Base-by-base conservation (phyloP, 768 basidiomycete genomes). In the Auricularia heimuer region DNA sequence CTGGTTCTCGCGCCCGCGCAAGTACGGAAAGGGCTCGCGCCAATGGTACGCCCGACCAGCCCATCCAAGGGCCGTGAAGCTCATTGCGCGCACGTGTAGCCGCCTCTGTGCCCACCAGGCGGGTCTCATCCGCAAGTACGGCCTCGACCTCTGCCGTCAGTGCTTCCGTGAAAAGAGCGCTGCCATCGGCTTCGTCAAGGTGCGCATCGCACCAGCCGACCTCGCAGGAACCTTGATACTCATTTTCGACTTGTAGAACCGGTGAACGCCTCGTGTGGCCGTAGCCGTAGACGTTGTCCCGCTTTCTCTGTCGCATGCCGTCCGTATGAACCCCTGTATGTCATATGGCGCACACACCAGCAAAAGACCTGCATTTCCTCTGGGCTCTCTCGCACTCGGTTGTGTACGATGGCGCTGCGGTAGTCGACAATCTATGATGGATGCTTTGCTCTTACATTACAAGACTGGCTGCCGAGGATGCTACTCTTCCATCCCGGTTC, bases 121-220 rank as follows among this genome's bases (percentile, higher is more conserved):
- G 72, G 94, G 94, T 88, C 86, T 97, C 77, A 94, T 97, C 77
- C 90, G 94, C 79, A 92, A 95, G 80, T 94, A 96, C 79, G 94
- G 94, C 65, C 86, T 96, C 70, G 93, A 96, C 81, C 89, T 97
- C 71, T 97, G 94, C 81, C 91, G 94, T 78, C 94, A 97, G 79
- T 97, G 94, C 80, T 97, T 96, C 90, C 90, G 94, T 71, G 94
- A 97, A 82, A 94, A 94, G 81, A 83, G 92, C 63, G 84, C 87
- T 70, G 88, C 90, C 67, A 97, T 97, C 72, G 94, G 94, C 67
- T 97, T 97, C 83, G 81, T 83, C 75, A 97, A 97, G 91, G 94
- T 95, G 69, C 69, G 82, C 56, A 14, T 4, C 39, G n/a, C 62
- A 2, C 42, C 21, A 29, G 21, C 56, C n/a, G 29, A 29, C 29